Evolutionary conservation across 768 basidiomycete genomes (phyloP), one percentile per base, ranked within the genome.

Genomic region (Jaapia argillacea): DNA sequence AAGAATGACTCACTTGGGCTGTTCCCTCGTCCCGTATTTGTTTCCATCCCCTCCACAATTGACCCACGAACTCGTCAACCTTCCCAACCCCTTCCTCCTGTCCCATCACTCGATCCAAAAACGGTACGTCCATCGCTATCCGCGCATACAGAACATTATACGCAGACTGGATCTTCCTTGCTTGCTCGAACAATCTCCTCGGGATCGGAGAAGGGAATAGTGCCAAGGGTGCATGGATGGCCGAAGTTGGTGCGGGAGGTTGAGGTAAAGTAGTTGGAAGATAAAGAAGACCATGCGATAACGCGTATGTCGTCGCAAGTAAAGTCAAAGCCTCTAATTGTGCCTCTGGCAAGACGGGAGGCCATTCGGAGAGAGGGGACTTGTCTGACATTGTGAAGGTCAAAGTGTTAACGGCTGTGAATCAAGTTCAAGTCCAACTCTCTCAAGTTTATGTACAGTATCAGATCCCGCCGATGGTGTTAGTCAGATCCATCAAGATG

Each of bases 181-280:
- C 89, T 16, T 69, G 68, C 3, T 73, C 52, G 56, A 93, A 96
- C 12, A 87, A 65, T 2, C 59, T 44, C 12, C 82, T 71, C 1
- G 94, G 92, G 50, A 96, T 77, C 0, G 92, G 89, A 0, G 89
- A 78, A 1, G 96, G 94, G 51, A 92, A 75, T 31, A 99, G 68
- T 0, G 93, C 74, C 49, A 97, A 65, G 0, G 96, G 96, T 0
- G 92, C 93, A 57, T 96, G 87, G 51, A 93, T 87, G 0, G 80
- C 81, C n/a, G 81, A 77, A 7, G 77, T 75, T 2, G 83, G 78
- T 21, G 65, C 54, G 1, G 77, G 65, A 45, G 79, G 73, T 24
- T 59, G 66, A 6, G 52, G 46, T 3, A 66, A 51, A 1, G 65
- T 59, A 3, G 72, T 65, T 6, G 86, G 87, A 16, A 91, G 79